Evolutionary conservation across 2,329 filamentous ascomycete species (phyloP), one percentile per base, ranked within the genome.

Genomic region (Huntiella omanensis): DNA sequence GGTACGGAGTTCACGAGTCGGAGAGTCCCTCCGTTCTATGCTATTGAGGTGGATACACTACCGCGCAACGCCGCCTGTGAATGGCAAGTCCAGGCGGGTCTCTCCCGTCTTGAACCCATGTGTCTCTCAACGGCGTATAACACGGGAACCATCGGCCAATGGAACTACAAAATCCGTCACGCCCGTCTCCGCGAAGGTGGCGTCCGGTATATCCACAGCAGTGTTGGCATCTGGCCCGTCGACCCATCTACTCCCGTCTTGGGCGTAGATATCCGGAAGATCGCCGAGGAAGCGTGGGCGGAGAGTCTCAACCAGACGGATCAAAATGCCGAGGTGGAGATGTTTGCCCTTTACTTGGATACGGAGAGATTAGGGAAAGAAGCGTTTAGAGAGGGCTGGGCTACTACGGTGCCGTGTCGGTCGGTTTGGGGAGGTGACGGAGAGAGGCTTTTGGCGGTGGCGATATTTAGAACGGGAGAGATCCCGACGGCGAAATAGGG

Each of bases 21-120:
- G 2, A 59, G 55, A 15, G 54, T 71, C 2, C 79, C 86, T 1
- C 80, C 80, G 0, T 70, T 87, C 54, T 80, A 91, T 56, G 71
- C 80, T 0, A 79, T 77, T 1, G 77, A 91, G 56, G 81, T 95
- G 1, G 70, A 78, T 38, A 73, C 77, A 52, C 67, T 98, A 10
- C 91, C 91, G 1, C 73, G 83, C 15, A 67, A 65, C 12, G 80
- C 80, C 22, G 68, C 68, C 34, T 74, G 95, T 8, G 91, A 98
- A 64, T 98, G 88, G 87, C 80, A 83, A 53, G 78, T 70, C 1
- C 72, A 80, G 48, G 57, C 74, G 3, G 82, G 83, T 0, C 59
- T 81, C 5, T 58, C 59, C 7, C 48, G 52, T 17, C 50, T 64
- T 19, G 44, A 46, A 40, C 38, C 44, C 39, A 45, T 48, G 37